Conservation (phyloP, 164 flowering plant species). For the Taxillus chinensis region DNA sequence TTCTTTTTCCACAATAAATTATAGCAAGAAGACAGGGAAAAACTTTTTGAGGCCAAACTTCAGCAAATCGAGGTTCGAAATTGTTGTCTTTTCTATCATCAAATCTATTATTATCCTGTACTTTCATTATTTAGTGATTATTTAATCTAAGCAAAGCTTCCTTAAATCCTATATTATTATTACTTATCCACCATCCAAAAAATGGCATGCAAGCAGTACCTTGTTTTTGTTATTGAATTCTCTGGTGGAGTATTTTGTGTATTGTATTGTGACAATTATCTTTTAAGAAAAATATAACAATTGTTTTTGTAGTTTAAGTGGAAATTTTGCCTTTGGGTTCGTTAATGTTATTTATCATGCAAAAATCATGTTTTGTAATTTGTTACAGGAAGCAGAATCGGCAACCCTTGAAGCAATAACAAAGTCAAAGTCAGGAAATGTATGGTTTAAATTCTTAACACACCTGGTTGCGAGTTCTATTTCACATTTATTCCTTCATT, state of each 20-base stretch:
- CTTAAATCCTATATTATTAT: too few relatives aligned
- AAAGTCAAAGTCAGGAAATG: conserved; percentile 71
- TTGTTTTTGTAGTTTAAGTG: too few relatives aligned
- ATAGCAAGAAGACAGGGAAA: conserved; percentile 80
- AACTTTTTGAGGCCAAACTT: conserved; percentile 82
- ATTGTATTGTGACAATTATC: too few relatives aligned
- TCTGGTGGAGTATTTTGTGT: too few relatives aligned
- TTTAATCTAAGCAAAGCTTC: too few relatives aligned
- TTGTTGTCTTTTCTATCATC: background rate
- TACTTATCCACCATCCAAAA: too few relatives aligned
- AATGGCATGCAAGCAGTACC: too few relatives aligned
- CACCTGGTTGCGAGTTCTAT: background rate
- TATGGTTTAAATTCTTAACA: conserved; percentile 21
- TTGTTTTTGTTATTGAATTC: too few relatives aligned
- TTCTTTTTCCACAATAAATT: conserved; percentile 6
- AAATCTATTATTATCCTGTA: too few relatives aligned
- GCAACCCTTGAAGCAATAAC: conserved; percentile 90
- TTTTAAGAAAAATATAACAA: too few relatives aligned
- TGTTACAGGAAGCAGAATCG: conserved; percentile 76
- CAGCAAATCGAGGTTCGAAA: conserved; percentile 81
- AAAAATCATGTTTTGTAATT: background rate
- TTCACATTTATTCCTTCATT: too few relatives aligned
- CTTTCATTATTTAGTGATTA: too few relatives aligned
- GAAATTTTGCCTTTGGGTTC: conserved; percentile 23
- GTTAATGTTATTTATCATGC: background rate